Percentiles rank a stretch among this genome's conserved stretches.
Conservation (phyloP, 495 filamentous ascomycete species). For the Penicillium paxilli region DNA sequence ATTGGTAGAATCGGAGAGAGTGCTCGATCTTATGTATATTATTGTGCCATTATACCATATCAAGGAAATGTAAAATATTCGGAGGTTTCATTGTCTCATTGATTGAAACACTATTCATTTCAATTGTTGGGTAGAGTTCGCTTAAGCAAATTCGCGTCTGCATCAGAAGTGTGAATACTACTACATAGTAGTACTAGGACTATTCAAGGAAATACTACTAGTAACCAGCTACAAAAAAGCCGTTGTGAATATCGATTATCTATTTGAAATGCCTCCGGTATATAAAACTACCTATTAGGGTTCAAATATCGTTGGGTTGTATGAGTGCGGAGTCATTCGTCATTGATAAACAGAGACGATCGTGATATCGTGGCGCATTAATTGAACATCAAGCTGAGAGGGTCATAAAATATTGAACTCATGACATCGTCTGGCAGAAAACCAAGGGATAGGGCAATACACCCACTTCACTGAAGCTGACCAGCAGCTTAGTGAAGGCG, state of each 20-base stretch:
- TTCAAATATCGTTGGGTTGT: no score
- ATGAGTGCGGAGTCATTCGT: background rate
- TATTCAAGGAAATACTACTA: no score
- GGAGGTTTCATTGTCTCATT: background rate
- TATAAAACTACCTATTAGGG: no score
- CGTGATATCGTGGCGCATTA: slow-evolving; percentile 25
- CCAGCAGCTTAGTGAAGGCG: slow-evolving; percentile 16
- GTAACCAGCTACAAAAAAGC: no score
- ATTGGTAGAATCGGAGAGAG: background rate
- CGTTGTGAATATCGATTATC: no score
- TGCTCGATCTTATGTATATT: background rate
- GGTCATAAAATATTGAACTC: slow-evolving; percentile 11
- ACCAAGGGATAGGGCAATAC: slow-evolving; percentile 2
- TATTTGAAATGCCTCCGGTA: no score
- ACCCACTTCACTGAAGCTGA: background rate
- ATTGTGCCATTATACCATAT: background rate
- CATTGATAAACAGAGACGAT: background rate
- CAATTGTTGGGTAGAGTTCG: no score
- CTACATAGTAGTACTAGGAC: no score
- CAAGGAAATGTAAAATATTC: background rate
- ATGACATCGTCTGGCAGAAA: slow-evolving; percentile 18
- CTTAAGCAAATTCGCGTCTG: no score
- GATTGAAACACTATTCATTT: background rate
- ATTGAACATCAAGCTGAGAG: slow-evolving; percentile 1
- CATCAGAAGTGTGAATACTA: no score